Base-by-base conservation (phyloP, 768 basidiomycete species). In the Sistotremastrum niveocremeum region DNA sequence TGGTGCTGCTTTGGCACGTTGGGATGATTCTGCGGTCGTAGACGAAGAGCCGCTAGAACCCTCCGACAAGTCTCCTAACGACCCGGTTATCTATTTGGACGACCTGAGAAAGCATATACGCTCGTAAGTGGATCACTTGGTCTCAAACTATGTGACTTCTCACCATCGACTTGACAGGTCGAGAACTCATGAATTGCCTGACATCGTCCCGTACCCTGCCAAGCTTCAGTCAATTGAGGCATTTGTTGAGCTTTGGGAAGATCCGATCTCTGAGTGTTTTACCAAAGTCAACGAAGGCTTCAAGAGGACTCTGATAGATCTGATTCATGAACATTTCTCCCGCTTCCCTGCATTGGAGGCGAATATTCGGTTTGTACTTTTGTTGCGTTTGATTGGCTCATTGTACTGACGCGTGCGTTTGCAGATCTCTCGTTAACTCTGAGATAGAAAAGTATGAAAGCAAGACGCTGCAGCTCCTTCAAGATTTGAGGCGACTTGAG, bases 401-500 rank as follows among this genome's bases (percentile, higher is more conserved):
- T 30, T 37, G 4, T 29, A 7, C 34, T 39, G 30, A 47, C 32
- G 2, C 12, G 12, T 41, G 41, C 9, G 20, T 2, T 29, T 8
- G 5, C 40, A 71, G 68, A 29, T 47, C 44, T 2, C 39, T 62
- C 7, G 54, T 65, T 28, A 47, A 38, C 1, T 49, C 47, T 0
- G 62, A 65, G 41, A 48, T 68, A 9, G 56, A 62, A n/a, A 45
- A 51, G 29, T 53, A 55, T 45, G 60, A 60, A 36, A 48, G 35
- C 1, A 52, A 45, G 4, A 56, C 65, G 3, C 50, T 48, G 0
- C 6, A 34, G 3, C 49, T 59, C 28, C 45, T 76, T 9, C 53
- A 51, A 12, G 60, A 65, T 39, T 54, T 66, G 3, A 52, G 71
- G 6, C 45, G 50, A 4, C 50, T 72, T 4, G 76, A 77, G 55